Base-by-base conservation (phyloP, 805 yeast species). In the Danielia oregonensis region DNA sequence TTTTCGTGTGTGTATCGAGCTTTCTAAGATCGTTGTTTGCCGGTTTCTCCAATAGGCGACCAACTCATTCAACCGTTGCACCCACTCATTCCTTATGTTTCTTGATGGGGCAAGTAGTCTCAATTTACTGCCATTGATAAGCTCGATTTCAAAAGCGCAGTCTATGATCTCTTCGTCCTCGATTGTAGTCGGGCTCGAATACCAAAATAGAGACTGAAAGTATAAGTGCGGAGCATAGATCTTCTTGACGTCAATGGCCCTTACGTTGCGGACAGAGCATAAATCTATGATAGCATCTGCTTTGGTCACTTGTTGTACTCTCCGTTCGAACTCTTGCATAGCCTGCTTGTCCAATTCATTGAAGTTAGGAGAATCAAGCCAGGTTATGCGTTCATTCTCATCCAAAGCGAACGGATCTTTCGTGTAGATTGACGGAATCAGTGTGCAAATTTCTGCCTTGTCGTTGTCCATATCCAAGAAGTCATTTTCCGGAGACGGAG, bases 201-300 rank as follows among this genome's bases (percentile, higher is more conserved):
- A 56, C 67, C 69, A 65, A 11, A 55, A 37, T 6, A 51, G 22
- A 21, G 60, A 52, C 17, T 59, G 52, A 10, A 59, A 42, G 10
- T 54, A 24, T 16, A 49, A 53, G 15, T 61, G 68, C 5, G 61
- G 39, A 3, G 36, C 38, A 6, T 42, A 48, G 3, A 62, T 30
- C 1, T 43, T 26, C 4, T 49, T 40, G 3, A 32, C 17, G 0
- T 61, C 55, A 11, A 71, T 60, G 2, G 59, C 48, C 12, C 49
- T 39, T 4, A 82, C 61, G 0, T 57, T 59, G 6, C 48, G 53
- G 2, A 84, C 67, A 6, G 69, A 64, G 14, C 72, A 55, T 33
- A 89, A 44, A 50, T 87, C 86, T 6, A 89, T 49, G 10, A 83
- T 59, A 0, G 79, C 79, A 18, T 74, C 72, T 0, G 95, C 72